Evolutionary conservation across 202 grass and related monocot species (phyloP).

Genomic region (Zoysia matrella): DNA sequence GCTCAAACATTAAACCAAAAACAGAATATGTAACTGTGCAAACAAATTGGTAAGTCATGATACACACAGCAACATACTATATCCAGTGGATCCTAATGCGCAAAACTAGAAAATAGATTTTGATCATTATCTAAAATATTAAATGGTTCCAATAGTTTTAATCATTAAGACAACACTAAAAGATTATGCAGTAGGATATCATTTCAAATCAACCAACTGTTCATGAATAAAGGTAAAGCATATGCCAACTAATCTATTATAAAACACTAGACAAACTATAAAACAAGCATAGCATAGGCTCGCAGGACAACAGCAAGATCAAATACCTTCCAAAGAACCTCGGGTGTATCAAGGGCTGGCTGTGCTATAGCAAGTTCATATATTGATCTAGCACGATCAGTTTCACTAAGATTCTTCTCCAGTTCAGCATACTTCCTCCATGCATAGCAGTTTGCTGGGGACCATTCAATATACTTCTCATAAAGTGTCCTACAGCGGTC

Average conservation of each 20-base stretch:
- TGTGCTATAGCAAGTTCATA: conserved; percentile 92
- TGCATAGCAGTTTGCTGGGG: conserved; percentile 82
- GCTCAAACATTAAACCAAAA: neutral
- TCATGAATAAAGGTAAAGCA: conserved; percentile 12
- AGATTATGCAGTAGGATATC: neutral
- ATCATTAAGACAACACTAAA: neutral
- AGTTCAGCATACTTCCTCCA: conserved; percentile 92
- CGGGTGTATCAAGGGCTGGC: conserved; percentile 89
- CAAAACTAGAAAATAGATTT: conserved; percentile 12
- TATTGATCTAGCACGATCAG: conserved; percentile 76
- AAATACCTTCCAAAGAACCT: conserved; percentile 92
- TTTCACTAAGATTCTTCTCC: conserved; percentile 86
- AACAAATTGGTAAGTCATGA: neutral
- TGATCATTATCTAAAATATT: neutral
- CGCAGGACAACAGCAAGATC: conserved; percentile 10
- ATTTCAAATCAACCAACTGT: neutral
- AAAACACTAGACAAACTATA: neutral
- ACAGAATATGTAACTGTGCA: neutral
- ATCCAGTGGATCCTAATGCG: neutral
- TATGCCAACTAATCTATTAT: neutral
- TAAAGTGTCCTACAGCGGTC: conserved; percentile 78
- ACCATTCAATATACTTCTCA: conserved; percentile 90
- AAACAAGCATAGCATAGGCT: neutral
- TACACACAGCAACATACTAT: neutral
- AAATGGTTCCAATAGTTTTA: neutral